phyloP scores from a whole-genome alignment of 176 grass and related monocot genomes.

The Stipa capillata region DNA sequence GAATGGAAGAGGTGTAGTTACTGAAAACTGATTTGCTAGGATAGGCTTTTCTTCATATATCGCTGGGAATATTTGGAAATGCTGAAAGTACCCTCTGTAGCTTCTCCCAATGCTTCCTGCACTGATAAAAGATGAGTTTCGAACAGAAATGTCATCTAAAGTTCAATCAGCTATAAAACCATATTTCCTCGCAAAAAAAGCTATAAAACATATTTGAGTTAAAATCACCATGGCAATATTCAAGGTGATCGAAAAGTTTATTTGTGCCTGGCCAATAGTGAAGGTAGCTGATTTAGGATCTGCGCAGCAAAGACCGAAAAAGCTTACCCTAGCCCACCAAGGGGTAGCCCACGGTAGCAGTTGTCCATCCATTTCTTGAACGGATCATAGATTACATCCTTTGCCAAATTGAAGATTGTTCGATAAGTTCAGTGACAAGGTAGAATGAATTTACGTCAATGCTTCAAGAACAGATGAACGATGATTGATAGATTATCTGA shows the following conservation, averaged over 20 bases:
- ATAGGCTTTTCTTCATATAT: slow-evolving; percentile 65
- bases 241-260: neutral
- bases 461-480: neutral
- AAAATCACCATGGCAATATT: neutral
- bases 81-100: slow-evolving; percentile 93
- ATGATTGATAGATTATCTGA: neutral
- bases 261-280: neutral
- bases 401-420: neutral
- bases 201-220: neutral
- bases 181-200: too few species aligned
- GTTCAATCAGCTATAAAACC: neutral
- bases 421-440: neutral
- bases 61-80: slow-evolving; percentile 80
- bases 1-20: slow-evolving; percentile 15
- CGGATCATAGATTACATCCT: slow-evolving; percentile 37
- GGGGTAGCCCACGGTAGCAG: slow-evolving; percentile 53
- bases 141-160: neutral
- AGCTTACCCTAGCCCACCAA: slow-evolving; percentile 74
- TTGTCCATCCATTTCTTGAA: slow-evolving; percentile 49
- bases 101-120: slow-evolving; percentile 92
- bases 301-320: neutral
- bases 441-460: neutral
- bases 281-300: neutral
- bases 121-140: slow-evolving; percentile 21
- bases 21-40: slow-evolving; percentile 91